Percentiles rank a stretch among this genome's conserved stretches.
These are phyloP conservation scores for Colletotrichum liriopes DNA, from an alignment of 2,329 filamentous ascomycete species.

Conservation along the genomic window DNA sequence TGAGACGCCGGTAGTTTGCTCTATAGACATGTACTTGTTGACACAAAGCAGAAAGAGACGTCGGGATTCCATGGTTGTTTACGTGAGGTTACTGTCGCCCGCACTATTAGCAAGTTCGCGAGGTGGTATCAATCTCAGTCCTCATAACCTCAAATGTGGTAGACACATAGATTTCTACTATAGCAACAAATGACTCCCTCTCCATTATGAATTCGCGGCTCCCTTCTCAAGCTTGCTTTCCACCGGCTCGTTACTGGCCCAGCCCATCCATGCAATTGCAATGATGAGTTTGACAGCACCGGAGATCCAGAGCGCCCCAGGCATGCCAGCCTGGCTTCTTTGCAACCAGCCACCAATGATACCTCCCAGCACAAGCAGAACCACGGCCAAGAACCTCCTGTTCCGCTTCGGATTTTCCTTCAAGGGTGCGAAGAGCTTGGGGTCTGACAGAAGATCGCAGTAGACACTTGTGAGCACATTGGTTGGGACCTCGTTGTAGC, in stretches of 20 bases:
- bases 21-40: too few relatives aligned
- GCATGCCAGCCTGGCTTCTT: conserved; percentile 57
- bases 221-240: conserved; percentile 41
- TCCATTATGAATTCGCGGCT: background rate
- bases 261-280: conserved; percentile 54
- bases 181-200: background rate
- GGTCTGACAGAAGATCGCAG: conserved; percentile 68
- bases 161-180: too few relatives aligned
- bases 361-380: conserved; percentile 63
- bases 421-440: conserved; percentile 58
- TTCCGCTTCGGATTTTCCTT: conserved; percentile 65
- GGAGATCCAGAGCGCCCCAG: conserved; percentile 61
- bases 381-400: conserved; percentile 60
- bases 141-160: too few relatives aligned
- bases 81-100: too few relatives aligned
- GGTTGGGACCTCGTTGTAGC: conserved; percentile 68
- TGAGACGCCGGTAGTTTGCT: too few relatives aligned
- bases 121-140: background rate
- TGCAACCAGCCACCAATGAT: conserved; percentile 66
- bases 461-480: conserved; percentile 70
- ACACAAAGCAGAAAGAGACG: too few relatives aligned
- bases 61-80: too few relatives aligned
- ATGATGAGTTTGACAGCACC: conserved; percentile 62
- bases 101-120: background rate
- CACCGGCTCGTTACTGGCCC: conserved; percentile 47